These are phyloP conservation scores for Yamadazyma paraphyllophila DNA, from an alignment of 805 yeast genomes.

Conservation along the genomic window DNA sequence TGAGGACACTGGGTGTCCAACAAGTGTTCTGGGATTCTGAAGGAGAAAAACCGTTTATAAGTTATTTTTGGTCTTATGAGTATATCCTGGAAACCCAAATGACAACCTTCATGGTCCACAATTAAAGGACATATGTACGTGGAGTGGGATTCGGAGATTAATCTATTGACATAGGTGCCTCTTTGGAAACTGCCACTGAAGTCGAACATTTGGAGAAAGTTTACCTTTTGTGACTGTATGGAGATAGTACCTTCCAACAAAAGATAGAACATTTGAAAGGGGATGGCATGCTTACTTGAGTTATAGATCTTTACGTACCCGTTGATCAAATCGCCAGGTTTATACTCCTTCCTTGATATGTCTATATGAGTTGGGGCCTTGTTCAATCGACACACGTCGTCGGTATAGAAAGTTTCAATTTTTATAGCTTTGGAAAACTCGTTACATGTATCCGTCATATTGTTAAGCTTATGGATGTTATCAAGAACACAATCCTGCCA, in stretches of 20 bases:
- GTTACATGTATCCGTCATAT: constrained; percentile 30
- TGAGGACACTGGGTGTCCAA: constrained; percentile 38
- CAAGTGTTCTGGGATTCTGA: constrained; percentile 35
- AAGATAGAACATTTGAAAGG: constrained; percentile 62
- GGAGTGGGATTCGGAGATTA: constrained; percentile 23
- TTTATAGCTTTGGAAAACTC: constrained; percentile 24
- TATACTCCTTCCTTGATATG: constrained; percentile 46
- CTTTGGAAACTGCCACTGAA: constrained; percentile 51
- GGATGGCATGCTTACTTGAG: constrained; percentile 37
- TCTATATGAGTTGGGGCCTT: constrained; percentile 27
- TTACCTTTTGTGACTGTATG: constrained; percentile 11
- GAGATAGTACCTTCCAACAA: constrained; percentile 50
- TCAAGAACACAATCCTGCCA: constrained; percentile 42
- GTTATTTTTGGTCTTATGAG: constrained; percentile 1
- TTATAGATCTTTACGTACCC: constrained; percentile 53
- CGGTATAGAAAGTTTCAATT: constrained; percentile 31
- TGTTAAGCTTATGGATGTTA: constrained; percentile 32
- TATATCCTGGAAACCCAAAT: not conserved
- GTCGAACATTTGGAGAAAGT: constrained; percentile 50
- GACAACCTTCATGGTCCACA: constrained; percentile 10
- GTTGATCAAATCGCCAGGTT: constrained; percentile 64
- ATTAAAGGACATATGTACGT: constrained; percentile 4
- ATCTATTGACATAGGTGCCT: constrained; percentile 27
- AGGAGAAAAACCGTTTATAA: constrained; percentile 42
- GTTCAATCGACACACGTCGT: constrained; percentile 30